A percentile compares a stretch with the other conserved stretches of the same genome.
Conservation (phyloP, 2,329 filamentous ascomycete genomes). For the Neonectria hederae region DNA sequence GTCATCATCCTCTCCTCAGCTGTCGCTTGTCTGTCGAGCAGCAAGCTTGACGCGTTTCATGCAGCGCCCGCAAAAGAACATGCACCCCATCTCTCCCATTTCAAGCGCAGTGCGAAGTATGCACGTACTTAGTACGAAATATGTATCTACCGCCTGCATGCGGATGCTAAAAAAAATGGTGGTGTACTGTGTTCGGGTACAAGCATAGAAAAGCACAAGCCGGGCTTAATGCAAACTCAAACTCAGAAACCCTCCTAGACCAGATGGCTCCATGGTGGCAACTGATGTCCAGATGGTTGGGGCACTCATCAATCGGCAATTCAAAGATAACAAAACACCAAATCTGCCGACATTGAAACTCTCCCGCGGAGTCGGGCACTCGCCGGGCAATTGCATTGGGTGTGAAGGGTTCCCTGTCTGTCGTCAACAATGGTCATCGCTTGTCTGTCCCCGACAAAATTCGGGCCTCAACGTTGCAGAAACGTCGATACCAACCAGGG, state of each 20-base stretch:
- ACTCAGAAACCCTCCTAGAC: not conserved
- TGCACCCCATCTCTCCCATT: not conserved
- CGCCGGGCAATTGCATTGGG: not conserved
- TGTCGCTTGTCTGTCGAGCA: not conserved
- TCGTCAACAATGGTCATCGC: not conserved
- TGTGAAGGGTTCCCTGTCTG: not conserved
- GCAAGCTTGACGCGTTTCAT: not conserved
- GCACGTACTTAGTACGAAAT: not conserved
- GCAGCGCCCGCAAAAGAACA: conserved; percentile 1
- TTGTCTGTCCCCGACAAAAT: conserved; percentile 8
- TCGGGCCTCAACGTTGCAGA: conserved; percentile 12
- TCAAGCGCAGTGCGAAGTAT: not conserved
- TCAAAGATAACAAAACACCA: not conserved
- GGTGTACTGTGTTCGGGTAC: not conserved
- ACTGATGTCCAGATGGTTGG: not conserved
- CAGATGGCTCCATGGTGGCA: not conserved
- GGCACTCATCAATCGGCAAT: not conserved
- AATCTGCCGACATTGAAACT: not conserved
- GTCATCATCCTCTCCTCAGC: not conserved
- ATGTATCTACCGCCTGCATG: no score
- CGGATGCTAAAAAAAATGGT: not conserved
- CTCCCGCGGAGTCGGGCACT: not conserved
- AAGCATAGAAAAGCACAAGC: not conserved
- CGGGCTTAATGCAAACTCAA: not conserved
- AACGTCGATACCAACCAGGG: not conserved